Percentiles rank a stretch among this genome's conserved stretches.
These are phyloP conservation scores for Uronychia setigera DNA, from an alignment of 73 alveolate species.

Conservation along the genomic window DNA sequence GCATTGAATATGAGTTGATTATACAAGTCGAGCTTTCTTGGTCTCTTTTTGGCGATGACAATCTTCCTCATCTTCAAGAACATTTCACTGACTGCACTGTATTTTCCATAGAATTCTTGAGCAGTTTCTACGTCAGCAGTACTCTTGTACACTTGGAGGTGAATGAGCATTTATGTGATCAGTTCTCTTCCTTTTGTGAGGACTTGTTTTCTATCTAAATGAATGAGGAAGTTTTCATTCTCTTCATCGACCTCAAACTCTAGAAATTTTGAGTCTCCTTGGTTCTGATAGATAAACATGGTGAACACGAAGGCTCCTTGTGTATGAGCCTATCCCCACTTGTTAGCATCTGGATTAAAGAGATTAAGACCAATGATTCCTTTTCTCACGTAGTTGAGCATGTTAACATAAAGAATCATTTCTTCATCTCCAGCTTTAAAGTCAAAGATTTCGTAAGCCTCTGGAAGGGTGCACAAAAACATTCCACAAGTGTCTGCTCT, in stretches of 20 bases:
- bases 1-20: slow-evolving; percentile 27
- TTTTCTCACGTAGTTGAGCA: slow-evolving; percentile 76
- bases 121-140: slow-evolving; percentile 71
- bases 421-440: slow-evolving; percentile 2
- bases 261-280: slow-evolving; percentile 22
- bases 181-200: slow-evolving; percentile 61
- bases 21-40: slow-evolving; percentile 74
- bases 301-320: slow-evolving; percentile 75
- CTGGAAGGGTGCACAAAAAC: slow-evolving; percentile 81
- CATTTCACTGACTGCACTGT: slow-evolving; percentile 59
- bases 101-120: slow-evolving; percentile 49
- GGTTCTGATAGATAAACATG: slow-evolving; percentile 37
- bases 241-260: slow-evolving; percentile 54
- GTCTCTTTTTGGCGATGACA: slow-evolving; percentile 64
- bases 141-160: slow-evolving; percentile 63
- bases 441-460: slow-evolving; percentile 69
- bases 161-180: slow-evolving; percentile 56
- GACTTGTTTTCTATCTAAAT: slow-evolving; percentile 53
- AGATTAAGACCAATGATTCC: slow-evolving; percentile 72
- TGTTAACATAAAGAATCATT: slow-evolving; percentile 66
- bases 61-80: slow-evolving; percentile 71
- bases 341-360: slow-evolving; percentile 72
- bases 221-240: slow-evolving; percentile 53
- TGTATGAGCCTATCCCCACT: slow-evolving; percentile 88
- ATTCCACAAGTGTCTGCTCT: slow-evolving; percentile 90